These are phyloP conservation scores for Vanilla planifolia DNA, from an alignment of 106 monocot genomes.

Conservation along the genomic window DNA sequence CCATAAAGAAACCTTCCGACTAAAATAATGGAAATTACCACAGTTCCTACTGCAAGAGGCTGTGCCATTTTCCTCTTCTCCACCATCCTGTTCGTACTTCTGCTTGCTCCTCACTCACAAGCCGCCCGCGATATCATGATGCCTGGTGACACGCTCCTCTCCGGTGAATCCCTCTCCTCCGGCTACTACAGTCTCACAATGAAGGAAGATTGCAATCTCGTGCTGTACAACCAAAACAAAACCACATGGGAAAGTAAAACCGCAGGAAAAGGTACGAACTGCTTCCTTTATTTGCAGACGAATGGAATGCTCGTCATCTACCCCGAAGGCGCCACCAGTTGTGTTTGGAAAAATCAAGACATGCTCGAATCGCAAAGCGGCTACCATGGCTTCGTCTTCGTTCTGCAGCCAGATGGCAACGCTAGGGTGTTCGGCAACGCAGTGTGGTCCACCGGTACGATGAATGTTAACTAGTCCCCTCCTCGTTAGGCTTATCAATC, in stretches of 20 bases:
- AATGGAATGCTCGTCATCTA: not conserved
- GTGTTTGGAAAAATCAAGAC: too few relatives aligned
- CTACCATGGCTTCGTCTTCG: not conserved
- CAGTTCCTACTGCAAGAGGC: too few relatives aligned
- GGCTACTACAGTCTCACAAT: not conserved
- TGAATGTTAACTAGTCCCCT: too few relatives aligned
- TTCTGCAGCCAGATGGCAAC: slow-evolving; percentile 4
- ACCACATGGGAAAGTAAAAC: not conserved
- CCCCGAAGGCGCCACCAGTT: not conserved
- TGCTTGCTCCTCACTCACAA: not conserved
- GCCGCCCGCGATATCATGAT: not conserved
- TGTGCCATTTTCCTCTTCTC: not conserved
- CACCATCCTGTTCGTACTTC: not conserved
- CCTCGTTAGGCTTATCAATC: too few relatives aligned
- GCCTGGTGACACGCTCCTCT: not conserved
- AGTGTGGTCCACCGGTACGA: not conserved
- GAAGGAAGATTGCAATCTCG: not conserved
- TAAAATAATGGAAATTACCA: too few relatives aligned
- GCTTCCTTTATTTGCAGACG: not conserved
- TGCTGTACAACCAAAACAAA: not conserved
- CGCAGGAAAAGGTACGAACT: not conserved
- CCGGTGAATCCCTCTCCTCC: not conserved
- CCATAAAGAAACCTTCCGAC: too few relatives aligned
- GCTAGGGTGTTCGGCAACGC: not conserved
- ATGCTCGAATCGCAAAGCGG: not conserved